These are phyloP conservation scores for Podila epicladia DNA, from an alignment of 192 early-diverging fungal genomes.

Conservation along the genomic window DNA sequence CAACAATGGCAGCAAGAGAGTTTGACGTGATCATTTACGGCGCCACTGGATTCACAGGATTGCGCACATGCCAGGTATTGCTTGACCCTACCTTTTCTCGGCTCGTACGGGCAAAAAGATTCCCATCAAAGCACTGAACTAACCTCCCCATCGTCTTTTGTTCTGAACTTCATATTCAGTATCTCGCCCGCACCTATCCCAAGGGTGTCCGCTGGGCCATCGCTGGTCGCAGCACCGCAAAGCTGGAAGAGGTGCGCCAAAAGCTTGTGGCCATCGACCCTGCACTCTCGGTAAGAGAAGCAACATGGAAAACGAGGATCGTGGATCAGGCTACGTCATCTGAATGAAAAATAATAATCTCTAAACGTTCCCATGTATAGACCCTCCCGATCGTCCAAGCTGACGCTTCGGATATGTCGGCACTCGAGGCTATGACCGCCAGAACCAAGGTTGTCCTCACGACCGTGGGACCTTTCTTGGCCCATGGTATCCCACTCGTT, in stretches of 20 bases:
- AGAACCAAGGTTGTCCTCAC: conserved; percentile 80
- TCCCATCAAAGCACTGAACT: neutral
- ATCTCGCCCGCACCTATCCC: conserved; percentile 18
- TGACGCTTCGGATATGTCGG: conserved; percentile 66
- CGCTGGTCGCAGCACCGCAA: conserved; percentile 76
- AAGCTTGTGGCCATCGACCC: conserved; percentile 63
- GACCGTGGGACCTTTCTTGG: conserved; percentile 82
- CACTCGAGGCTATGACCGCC: conserved; percentile 67
- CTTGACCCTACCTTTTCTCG: neutral
- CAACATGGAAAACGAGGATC: neutral
- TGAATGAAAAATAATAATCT: too few relatives aligned
- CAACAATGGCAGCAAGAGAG: conserved; percentile 53
- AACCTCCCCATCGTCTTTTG: neutral
- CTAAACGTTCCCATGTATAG: conserved; percentile 31
- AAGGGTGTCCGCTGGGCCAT: conserved; percentile 74
- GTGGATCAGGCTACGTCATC: neutral
- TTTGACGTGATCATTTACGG: conserved; percentile 76
- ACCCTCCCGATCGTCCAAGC: conserved; percentile 74
- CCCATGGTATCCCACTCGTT: conserved; percentile 78
- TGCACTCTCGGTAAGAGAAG: conserved; percentile 51
- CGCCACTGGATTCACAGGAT: conserved; percentile 88
- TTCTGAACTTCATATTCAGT: conserved; percentile 6
- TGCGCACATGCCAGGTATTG: conserved; percentile 72
- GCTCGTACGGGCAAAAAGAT: too few relatives aligned
- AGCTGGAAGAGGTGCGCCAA: conserved; percentile 68